phyloP scores from a whole-genome alignment of 805 yeast genomes.

The Saccharomycopsis sp. region DNA sequence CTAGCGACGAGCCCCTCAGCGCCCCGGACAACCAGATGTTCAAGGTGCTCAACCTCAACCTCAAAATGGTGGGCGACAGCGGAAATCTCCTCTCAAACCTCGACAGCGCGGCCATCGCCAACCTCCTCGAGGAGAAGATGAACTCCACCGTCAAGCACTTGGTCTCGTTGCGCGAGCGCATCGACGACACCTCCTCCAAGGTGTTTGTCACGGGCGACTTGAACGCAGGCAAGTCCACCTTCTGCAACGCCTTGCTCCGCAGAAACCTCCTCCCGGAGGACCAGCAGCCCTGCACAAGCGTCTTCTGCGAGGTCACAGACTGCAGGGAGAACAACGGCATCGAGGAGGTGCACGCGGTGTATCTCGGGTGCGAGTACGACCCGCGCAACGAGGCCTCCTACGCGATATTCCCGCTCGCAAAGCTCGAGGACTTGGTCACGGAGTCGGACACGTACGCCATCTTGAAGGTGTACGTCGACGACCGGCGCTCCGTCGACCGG shows the following conservation, averaged over 20 bases:
- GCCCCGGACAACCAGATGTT: slow-evolving; percentile 27
- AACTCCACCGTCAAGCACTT: slow-evolving; percentile 61
- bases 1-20: slow-evolving; percentile 39
- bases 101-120: slow-evolving; percentile 63
- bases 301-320: slow-evolving; percentile 90
- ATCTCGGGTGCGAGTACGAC: slow-evolving; percentile 45
- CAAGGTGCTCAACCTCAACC: slow-evolving; percentile 54
- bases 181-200: slow-evolving; percentile 87
- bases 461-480: slow-evolving; percentile 76
- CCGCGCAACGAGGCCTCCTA: slow-evolving; percentile 59
- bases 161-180: slow-evolving; percentile 64
- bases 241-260: slow-evolving; percentile 83
- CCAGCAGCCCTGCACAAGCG: slow-evolving; percentile 96
- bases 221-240: slow-evolving; percentile 93
- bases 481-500: slow-evolving; percentile 56
- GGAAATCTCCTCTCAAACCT: slow-evolving; percentile 45
- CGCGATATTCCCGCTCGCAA: slow-evolving; percentile 44
- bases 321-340: slow-evolving; percentile 63
- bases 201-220: slow-evolving; percentile 96
- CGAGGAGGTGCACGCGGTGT: slow-evolving; percentile 93
- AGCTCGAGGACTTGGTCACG: slow-evolving; percentile 63
- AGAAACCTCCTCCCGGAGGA: slow-evolving; percentile 84
- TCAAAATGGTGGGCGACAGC: slow-evolving; percentile 42
- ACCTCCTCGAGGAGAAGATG: slow-evolving; percentile 63
- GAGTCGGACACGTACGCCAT: slow-evolving; percentile 65